These are phyloP conservation scores for Penicillium sp. DNA, from an alignment of 2,329 filamentous ascomycete genomes.

Conservation along the genomic window DNA sequence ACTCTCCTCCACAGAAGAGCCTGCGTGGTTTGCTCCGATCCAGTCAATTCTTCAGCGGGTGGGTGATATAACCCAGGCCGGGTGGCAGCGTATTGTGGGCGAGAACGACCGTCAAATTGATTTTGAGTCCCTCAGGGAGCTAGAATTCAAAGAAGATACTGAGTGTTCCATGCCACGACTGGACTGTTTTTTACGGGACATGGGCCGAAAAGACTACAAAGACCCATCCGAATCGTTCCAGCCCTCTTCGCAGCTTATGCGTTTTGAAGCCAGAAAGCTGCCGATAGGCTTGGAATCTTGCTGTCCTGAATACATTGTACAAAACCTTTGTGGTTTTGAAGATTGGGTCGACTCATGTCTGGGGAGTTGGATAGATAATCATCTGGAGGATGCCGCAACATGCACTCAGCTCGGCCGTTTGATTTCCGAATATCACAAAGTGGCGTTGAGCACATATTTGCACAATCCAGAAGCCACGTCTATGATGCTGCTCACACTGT, in stretches of 20 bases:
- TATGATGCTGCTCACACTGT: constrained; percentile 49
- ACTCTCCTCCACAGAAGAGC: constrained; percentile 20
- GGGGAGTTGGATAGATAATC: constrained; percentile 32
- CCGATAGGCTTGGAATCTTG: background rate
- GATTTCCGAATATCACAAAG: constrained; percentile 26
- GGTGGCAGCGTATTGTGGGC: constrained; percentile 3
- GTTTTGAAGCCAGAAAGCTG: constrained; percentile 8
- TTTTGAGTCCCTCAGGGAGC: background rate
- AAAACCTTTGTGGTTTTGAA: constrained; percentile 42
- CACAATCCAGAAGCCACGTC: constrained; percentile 46
- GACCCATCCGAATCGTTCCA: background rate
- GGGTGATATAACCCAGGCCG: constrained; percentile 1
- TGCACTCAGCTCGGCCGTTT: background rate
- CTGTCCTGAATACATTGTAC: constrained; percentile 11
- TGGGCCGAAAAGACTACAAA: constrained; percentile 1
- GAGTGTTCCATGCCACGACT: constrained; percentile 6
- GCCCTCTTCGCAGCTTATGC: constrained; percentile 7
- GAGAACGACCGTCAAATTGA: constrained; percentile 5
- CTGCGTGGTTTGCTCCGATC: constrained; percentile 9
- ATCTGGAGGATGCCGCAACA: constrained; percentile 15
- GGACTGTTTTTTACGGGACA: constrained; percentile 8
- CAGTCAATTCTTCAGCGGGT: constrained; percentile 3
- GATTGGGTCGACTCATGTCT: constrained; percentile 44
- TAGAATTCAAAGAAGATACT: constrained; percentile 11
- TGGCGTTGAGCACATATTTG: constrained; percentile 30